phyloP scores from a whole-genome alignment of 495 filamentous ascomycete species.

The Aspergillus heteromorphus region DNA sequence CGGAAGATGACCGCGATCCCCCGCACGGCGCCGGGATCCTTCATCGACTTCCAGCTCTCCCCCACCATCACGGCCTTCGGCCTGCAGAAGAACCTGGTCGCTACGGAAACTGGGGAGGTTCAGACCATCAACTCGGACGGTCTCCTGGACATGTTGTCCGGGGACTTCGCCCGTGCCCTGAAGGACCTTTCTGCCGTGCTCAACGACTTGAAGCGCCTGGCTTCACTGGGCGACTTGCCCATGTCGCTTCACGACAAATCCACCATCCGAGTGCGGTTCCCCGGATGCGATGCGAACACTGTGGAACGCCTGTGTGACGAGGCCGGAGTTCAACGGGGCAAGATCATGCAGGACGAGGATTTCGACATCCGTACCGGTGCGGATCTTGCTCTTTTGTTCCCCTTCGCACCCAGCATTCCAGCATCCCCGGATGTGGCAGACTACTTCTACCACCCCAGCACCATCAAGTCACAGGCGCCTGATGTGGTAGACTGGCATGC shows the following conservation, averaged over 20 bases:
- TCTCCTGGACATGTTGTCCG: constrained; percentile 75
- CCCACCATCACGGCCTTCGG: constrained; percentile 83
- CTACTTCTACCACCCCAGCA: constrained; percentile 28
- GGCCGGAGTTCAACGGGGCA: constrained; percentile 70
- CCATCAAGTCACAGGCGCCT: constrained; percentile 20
- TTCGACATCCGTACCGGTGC: constrained; percentile 59
- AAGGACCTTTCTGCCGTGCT: constrained; percentile 76
- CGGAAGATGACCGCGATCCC: constrained; percentile 53
- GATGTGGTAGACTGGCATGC: constrained; percentile 48
- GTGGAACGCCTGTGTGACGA: constrained; percentile 84
- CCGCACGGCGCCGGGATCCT: constrained; percentile 62
- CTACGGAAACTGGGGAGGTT: constrained; percentile 24
- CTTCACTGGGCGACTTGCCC: constrained; percentile 74
- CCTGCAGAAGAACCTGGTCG: constrained; percentile 26
- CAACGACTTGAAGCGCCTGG: constrained; percentile 73
- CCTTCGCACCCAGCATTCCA: constrained; percentile 65
- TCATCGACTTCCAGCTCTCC: constrained; percentile 76
- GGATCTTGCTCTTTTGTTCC: constrained; percentile 73
- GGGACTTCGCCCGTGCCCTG: constrained; percentile 82
- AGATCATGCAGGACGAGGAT: constrained; percentile 71
- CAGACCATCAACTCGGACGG: constrained; percentile 67
- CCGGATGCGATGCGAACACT: constrained; percentile 79
- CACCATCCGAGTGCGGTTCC: constrained; percentile 76
- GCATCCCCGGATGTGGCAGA: constrained; percentile 29
- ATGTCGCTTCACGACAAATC: constrained; percentile 60